Conservation (phyloP, 1,284 basidiomycete species). For the Moesziomyces parantarcticus region DNA sequence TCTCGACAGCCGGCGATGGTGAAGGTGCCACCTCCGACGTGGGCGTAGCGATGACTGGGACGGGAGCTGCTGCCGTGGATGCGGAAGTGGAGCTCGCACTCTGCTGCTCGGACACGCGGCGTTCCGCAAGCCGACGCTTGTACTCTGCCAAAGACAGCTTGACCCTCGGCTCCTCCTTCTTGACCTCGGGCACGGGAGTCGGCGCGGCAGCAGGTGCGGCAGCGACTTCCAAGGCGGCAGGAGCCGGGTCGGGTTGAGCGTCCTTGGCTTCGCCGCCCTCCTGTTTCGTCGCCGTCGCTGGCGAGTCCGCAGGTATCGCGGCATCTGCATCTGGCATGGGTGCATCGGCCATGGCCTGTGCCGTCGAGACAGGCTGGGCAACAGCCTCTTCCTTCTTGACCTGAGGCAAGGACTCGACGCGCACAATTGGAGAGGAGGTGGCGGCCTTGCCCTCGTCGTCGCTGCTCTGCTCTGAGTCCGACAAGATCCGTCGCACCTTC, state of each 20-base stretch:
- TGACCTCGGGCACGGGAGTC: slow-evolving; percentile 27
- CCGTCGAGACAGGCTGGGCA: background rate
- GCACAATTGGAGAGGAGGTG: too few relatives aligned
- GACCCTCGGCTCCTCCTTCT: slow-evolving; percentile 54
- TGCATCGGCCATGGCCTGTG: background rate
- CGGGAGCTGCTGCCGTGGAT: background rate
- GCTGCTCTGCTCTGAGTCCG: slow-evolving; percentile 31
- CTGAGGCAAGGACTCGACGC: background rate
- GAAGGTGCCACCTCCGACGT: slow-evolving; percentile 21
- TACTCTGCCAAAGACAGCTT: slow-evolving; percentile 65
- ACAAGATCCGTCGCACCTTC: slow-evolving; percentile 38
- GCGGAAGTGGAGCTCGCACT: slow-evolving; percentile 5
- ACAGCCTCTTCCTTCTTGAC: background rate
- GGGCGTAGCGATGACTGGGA: slow-evolving; percentile 24
- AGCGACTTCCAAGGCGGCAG: background rate
- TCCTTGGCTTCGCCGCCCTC: slow-evolving; percentile 6
- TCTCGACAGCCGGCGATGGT: slow-evolving; percentile 26
- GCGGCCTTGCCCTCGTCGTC: slow-evolving; percentile 13
- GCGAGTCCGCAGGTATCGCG: background rate
- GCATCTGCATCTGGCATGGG: background rate
- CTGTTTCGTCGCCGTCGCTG: slow-evolving; percentile 2
- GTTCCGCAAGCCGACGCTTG: slow-evolving; percentile 63
- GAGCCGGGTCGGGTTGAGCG: slow-evolving; percentile 1
- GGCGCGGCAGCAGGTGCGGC: slow-evolving; percentile 3
- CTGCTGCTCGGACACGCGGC: slow-evolving; percentile 50